Evolutionary conservation across 495 filamentous ascomycete genomes (phyloP).

Genomic region (Hypoxylon subgilvum): DNA sequence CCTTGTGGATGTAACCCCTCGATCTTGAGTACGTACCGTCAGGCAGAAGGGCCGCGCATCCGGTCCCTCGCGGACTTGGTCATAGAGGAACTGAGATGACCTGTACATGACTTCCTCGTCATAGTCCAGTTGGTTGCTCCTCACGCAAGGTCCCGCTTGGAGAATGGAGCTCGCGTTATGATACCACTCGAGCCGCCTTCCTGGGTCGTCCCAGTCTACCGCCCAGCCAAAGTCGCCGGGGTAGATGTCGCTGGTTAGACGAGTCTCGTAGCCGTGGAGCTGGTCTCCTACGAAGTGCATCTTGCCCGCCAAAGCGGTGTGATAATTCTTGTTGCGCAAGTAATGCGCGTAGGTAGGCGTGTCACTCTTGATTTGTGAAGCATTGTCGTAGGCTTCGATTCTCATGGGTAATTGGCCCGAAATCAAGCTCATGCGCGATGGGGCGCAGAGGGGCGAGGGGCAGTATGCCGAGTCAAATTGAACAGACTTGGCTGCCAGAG

Average conservation of each 20-base stretch:
- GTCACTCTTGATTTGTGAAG: constrained; percentile 73
- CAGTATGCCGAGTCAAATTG: constrained; percentile 90
- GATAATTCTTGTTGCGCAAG: constrained; percentile 80
- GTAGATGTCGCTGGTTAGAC: constrained; percentile 90
- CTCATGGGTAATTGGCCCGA: constrained; percentile 84
- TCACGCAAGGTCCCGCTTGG: constrained; percentile 80
- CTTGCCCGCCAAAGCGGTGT: constrained; percentile 88
- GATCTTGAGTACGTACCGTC: constrained; percentile 56
- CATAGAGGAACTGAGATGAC: constrained; percentile 80
- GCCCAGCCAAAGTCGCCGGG: constrained; percentile 89
- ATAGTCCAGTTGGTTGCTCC: constrained; percentile 92
- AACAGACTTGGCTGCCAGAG: constrained; percentile 75
- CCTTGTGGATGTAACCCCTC: too few relatives aligned
- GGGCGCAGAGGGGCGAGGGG: constrained; percentile 85
- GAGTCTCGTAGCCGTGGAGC: constrained; percentile 85
- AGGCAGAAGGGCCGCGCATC: constrained; percentile 78
- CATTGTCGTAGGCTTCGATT: constrained; percentile 88
- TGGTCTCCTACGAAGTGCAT: constrained; percentile 97
- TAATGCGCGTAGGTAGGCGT: constrained; percentile 89
- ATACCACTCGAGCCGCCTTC: constrained; percentile 84
- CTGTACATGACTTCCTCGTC: constrained; percentile 92
- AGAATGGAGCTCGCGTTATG: constrained; percentile 89
- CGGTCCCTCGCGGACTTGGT: constrained; percentile 74
- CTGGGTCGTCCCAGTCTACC: constrained; percentile 88
- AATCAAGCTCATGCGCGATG: constrained; percentile 87